phyloP scores from a whole-genome alignment of 1,284 basidiomycete species.

The Trichosporon asahii region DNA sequence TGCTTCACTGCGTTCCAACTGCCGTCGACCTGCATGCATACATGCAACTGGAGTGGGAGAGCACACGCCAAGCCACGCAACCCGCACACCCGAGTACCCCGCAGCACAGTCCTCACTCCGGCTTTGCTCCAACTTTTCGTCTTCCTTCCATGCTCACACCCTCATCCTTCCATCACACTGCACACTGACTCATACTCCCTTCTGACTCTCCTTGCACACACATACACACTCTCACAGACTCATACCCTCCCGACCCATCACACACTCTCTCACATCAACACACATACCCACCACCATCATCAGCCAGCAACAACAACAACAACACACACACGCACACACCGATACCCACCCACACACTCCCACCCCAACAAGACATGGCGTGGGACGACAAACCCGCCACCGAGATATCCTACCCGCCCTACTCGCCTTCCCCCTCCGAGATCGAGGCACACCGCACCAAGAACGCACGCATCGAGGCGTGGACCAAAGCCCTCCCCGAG shows the following conservation, averaged over 20 bases:
- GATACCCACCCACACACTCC: not conserved
- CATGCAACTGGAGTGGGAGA: not conserved
- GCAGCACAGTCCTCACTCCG: not conserved
- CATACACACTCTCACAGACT: not conserved
- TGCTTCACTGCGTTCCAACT: too few relatives aligned
- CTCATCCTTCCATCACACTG: not conserved
- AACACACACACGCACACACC: not conserved
- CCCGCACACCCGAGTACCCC: too few relatives aligned
- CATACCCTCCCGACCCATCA: not conserved
- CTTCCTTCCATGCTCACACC: not conserved
- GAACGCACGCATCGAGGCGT: constrained; percentile 18
- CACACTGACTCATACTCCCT: not conserved
- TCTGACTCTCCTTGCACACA: not conserved
- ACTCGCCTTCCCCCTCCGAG: constrained; percentile 26
- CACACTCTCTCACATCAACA: not conserved
- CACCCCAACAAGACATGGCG: not conserved
- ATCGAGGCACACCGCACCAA: constrained; percentile 18
- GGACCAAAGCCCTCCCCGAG: constrained; percentile 15
- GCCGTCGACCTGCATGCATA: not conserved
- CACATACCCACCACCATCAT: not conserved
- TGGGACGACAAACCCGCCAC: not conserved
- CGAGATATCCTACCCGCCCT: constrained; percentile 21
- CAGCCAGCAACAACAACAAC: not conserved
- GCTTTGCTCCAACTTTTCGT: not conserved
- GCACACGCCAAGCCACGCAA: not conserved